A percentile compares a stretch with the other conserved stretches of the same genome.
These are phyloP conservation scores for Hymenoscyphus infarciens DNA, from an alignment of 2,329 filamentous ascomycete species.

Conservation along the genomic window DNA sequence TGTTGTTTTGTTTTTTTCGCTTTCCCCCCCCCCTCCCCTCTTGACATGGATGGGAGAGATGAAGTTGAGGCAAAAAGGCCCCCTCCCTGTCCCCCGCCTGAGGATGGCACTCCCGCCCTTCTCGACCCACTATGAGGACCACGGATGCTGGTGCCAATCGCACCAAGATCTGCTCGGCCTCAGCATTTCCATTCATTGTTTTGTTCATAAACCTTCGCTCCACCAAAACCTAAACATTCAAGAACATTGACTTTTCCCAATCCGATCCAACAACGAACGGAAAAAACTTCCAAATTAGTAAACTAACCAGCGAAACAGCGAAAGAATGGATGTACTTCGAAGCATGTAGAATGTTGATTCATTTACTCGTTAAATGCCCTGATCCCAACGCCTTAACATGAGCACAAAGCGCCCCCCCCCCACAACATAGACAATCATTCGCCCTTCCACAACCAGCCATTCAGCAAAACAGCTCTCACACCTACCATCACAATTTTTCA, in stretches of 20 bases:
- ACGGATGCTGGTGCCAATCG: too few relatives aligned
- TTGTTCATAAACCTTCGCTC: neutral
- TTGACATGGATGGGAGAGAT: too few relatives aligned
- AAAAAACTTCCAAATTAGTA: neutral
- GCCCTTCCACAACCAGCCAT: neutral
- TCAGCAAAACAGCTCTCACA: neutral
- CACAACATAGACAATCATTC: neutral
- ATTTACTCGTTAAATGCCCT: slow-evolving; percentile 1
- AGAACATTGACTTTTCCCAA: neutral
- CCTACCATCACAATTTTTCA: neutral
- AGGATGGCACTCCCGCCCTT: too few relatives aligned
- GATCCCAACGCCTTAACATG: neutral
- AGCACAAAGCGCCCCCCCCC: neutral
- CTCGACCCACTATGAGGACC: too few relatives aligned
- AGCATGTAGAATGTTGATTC: slow-evolving; percentile 1
- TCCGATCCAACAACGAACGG: neutral
- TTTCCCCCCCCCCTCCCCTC: too few relatives aligned
- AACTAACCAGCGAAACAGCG: neutral
- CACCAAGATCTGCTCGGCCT: too few relatives aligned
- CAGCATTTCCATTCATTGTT: too few relatives aligned
- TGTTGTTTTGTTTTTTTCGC: too few relatives aligned
- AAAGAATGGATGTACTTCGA: neutral
- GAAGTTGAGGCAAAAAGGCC: too few relatives aligned
- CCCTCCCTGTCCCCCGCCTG: too few relatives aligned
- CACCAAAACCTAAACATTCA: neutral